Evolutionary conservation across 257 asterid genomes (phyloP), one percentile per base, ranked within the genome.

Genomic region (Thymus mandschuricus): DNA sequence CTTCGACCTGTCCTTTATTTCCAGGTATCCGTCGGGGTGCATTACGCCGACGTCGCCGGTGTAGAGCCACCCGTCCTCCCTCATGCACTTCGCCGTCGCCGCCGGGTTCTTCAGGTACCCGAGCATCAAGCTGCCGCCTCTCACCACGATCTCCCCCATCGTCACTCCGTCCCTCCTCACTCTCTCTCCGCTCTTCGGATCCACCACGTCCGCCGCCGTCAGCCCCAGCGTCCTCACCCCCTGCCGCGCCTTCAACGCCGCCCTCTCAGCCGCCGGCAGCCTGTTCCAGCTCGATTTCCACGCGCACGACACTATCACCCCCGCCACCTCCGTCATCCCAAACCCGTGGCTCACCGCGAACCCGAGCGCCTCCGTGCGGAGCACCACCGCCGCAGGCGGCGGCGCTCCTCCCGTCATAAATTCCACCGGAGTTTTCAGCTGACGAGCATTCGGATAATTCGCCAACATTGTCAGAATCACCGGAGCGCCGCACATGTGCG

Each of bases 401-500:
- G 96, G 90, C 4, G 97, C 89, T 0, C 98, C 96, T 12, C 86
- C 96, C 0, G 98, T 89, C 57, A 84, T 33, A 60, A 89, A 60
- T 1, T 83, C 79, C 2, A 92, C 90, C 0, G 87, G 86, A 55
- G 40, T 21, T 4, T 79, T 55, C 2, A 86, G 75, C 33, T 80
- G 83, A 41, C 31, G 77, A 0, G 79, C 84, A 0, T 13, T 3
- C 0, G 88, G 82, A 8, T 72, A 72, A 50, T 89, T 87, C 0
- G 86, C 82, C 3, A 92, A 3, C 96, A 92, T 92, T 60, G 80
- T 81, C 3, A 92, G 87, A 6, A 92, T 75, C 74, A 87, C 89
- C 0, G 98, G 96, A 0, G 98, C 98, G 27, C 96, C 98, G 54
- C 98, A 83, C 96, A 89, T 86, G 68, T 92, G 96, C 0, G 96